Percentiles rank a stretch among this genome's conserved stretches.
These are phyloP conservation scores for Neodidymelliopsis sp. DNA, from an alignment of 2,329 filamentous ascomycete species.

Conservation along the genomic window DNA sequence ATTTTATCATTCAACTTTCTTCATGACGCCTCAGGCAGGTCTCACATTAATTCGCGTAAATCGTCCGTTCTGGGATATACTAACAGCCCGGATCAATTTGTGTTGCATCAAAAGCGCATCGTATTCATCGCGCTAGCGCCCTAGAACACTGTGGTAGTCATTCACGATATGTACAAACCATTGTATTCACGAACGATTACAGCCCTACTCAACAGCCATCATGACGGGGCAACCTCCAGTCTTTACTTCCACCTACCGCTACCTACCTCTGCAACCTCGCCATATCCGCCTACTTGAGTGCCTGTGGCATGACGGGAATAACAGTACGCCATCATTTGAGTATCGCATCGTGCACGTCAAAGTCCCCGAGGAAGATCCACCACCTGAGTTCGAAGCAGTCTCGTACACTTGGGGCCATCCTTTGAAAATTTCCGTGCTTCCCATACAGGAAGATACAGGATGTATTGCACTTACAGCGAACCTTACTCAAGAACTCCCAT, in stretches of 20 bases:
- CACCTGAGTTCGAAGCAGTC: constrained; percentile 22
- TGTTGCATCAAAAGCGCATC: no score
- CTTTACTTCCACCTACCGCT: constrained; percentile 17
- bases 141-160: no score
- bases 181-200: not conserved
- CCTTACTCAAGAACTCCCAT: constrained; percentile 27
- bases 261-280: constrained; percentile 6
- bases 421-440: constrained; percentile 12
- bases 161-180: no score
- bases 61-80: no score
- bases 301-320: not conserved
- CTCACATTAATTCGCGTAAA: no score
- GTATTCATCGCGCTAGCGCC: no score
- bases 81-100: no score
- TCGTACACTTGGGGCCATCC: constrained; percentile 31
- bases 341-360: constrained; percentile 20
- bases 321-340: not conserved
- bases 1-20: not conserved
- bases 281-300: constrained; percentile 17
- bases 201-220: not conserved
- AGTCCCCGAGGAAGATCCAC: constrained; percentile 1
- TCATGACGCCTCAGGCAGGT: not conserved
- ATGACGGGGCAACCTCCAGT: not conserved
- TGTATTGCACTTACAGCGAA: constrained; percentile 30
- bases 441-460: constrained; percentile 3